Conservation (phyloP, 768 basidiomycete species). For the Pleurotus cornucopiae region DNA sequence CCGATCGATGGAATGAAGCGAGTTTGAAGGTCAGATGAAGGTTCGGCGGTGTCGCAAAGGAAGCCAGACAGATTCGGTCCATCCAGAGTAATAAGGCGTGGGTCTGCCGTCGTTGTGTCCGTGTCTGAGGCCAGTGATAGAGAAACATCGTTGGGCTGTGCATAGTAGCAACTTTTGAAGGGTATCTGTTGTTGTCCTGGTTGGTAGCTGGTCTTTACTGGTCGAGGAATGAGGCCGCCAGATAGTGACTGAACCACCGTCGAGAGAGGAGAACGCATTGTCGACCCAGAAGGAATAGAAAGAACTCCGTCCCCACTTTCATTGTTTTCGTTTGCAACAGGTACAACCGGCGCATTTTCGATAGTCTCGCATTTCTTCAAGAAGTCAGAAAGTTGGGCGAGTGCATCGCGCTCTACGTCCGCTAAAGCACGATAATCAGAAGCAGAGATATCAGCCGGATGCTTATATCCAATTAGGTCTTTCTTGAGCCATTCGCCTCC, state of each 20-base stretch:
- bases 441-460: constrained; percentile 9
- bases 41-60: neutral
- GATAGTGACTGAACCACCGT: neutral
- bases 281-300: neutral
- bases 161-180: too few species aligned
- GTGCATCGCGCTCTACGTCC: constrained; percentile 20
- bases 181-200: neutral
- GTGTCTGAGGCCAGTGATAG: too few species aligned
- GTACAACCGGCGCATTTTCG: neutral
- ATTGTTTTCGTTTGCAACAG: too few species aligned
- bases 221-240: neutral
- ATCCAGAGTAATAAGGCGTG: neutral
- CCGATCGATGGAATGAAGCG: constrained; percentile 36
- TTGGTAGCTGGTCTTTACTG: neutral
- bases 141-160: too few species aligned
- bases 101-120: too few species aligned
- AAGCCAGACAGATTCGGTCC: neutral
- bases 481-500: constrained; percentile 39
- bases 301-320: too few species aligned
- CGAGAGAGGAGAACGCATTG: neutral
- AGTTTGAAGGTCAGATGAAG: constrained; percentile 21
- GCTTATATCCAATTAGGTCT: constrained; percentile 16
- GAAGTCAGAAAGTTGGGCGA: constrained; percentile 13
- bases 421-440: constrained; percentile 13
- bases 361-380: constrained; percentile 3